Evolutionary conservation across 2,329 filamentous ascomycete species (phyloP).

Genomic region (Neopestalotiopsis clavispora): DNA sequence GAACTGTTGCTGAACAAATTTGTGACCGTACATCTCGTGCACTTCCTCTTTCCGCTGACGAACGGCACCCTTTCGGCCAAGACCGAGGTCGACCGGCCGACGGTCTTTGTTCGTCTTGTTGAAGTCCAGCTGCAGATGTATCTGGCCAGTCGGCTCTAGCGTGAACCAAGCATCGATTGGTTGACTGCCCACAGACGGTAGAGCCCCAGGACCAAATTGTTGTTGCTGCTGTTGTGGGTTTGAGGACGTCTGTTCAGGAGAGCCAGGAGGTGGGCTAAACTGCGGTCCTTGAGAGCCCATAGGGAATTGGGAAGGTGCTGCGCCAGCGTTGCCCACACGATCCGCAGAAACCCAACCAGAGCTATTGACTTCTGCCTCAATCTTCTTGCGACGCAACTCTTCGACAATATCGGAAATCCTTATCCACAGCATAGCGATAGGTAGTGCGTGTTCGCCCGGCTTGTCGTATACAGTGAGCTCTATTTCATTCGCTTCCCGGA

Average conservation of each 20-base stretch:
- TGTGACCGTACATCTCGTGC: constrained; percentile 98
- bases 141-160: constrained; percentile 89
- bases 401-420: constrained; percentile 96
- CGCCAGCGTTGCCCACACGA: constrained; percentile 71
- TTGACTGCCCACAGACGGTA: constrained; percentile 58
- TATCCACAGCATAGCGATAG: constrained; percentile 95
- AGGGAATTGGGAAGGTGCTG: constrained; percentile 61
- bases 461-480: constrained; percentile 98
- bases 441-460: constrained; percentile 84
- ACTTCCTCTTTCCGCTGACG: constrained; percentile 98
- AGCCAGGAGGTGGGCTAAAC: constrained; percentile 50
- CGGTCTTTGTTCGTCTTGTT: constrained; percentile 87
- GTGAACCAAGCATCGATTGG: constrained; percentile 96
- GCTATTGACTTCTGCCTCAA: constrained; percentile 92
- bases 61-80: constrained; percentile 93
- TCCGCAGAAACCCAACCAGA: constrained; percentile 98
- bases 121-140: constrained; percentile 91
- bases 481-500: constrained; percentile 98
- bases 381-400: constrained; percentile 95
- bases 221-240: constrained; percentile 31
- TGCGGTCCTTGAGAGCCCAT: constrained; percentile 55
- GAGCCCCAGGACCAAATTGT: constrained; percentile 42
- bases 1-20: constrained; percentile 97
- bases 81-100: constrained; percentile 82
- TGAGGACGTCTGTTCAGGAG: constrained; percentile 41